phyloP scores from a whole-genome alignment of 495 filamentous ascomycete species.

The Cairneyella variabilis region DNA sequence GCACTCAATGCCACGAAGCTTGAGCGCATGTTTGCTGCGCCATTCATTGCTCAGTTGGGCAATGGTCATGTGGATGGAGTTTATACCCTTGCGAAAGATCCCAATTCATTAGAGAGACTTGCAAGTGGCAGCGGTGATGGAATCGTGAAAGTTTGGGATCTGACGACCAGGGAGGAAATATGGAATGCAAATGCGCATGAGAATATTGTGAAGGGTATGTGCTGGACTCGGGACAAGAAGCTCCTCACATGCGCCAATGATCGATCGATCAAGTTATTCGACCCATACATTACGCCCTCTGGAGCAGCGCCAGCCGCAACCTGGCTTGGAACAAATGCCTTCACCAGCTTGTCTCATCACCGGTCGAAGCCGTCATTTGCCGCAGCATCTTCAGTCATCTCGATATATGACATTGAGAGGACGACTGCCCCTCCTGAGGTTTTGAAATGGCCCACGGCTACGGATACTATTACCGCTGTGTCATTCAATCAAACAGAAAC shows the following conservation, averaged over 20 bases:
- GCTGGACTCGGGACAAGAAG: constrained; percentile 79
- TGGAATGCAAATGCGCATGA: constrained; percentile 70
- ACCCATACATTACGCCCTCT: constrained; percentile 72
- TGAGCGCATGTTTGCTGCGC: constrained; percentile 92
- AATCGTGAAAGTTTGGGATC: constrained; percentile 90
- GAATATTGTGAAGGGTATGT: constrained; percentile 85
- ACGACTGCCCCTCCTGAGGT: constrained; percentile 73
- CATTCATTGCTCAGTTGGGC: constrained; percentile 84
- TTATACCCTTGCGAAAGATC: constrained; percentile 69
- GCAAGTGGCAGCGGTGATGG: constrained; percentile 82
- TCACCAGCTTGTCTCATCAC: constrained; percentile 83
- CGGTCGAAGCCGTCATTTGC: constrained; percentile 69
- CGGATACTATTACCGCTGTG: constrained; percentile 88
- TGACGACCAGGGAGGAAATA: constrained; percentile 71
- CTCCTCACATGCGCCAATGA: constrained; percentile 89
- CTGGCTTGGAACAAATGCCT: constrained; percentile 76
- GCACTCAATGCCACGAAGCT: constrained; percentile 90
- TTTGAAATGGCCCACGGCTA: constrained; percentile 78
- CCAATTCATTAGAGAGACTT: constrained; percentile 61
- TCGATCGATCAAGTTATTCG: constrained; percentile 81
- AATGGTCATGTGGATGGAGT: constrained; percentile 94
- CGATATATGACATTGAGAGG: constrained; percentile 80
- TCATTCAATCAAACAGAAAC: constrained; percentile 94
- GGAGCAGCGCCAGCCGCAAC: constrained; percentile 66
- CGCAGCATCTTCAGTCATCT: constrained; percentile 73